Evolutionary conservation across 2,329 filamentous ascomycete species (phyloP), one percentile per base, ranked within the genome.

Genomic region (Hortaea werneckii): DNA sequence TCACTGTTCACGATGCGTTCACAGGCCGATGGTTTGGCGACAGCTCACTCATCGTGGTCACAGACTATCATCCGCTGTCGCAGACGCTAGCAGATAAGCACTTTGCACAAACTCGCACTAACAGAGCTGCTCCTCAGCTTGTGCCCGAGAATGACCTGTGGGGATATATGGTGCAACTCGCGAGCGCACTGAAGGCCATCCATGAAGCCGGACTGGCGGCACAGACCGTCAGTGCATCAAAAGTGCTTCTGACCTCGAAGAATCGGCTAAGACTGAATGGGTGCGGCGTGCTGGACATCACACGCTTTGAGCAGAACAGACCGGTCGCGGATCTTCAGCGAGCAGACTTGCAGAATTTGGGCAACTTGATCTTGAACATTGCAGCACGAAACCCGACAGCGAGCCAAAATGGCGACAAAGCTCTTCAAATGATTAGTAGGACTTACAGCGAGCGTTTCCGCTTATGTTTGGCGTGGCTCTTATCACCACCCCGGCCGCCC

Each of bases 21-120:
- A 98, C 92, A 0, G 94, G 87, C 9, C 76, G 88, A 50, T 86
- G 84, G 27, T 98, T 98, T 65, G 87, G 87, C 45, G 92, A 96
- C 64, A 94, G 87, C 66, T 96, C 92, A 3, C 76, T 98, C 45
- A 84, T 98, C 41, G 85, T 98, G 58, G 88, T 94, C 26, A 92
- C 87, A 50, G 87, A 94, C 63, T 98, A 95, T 60, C 86, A 92
- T 59, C 90, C 92, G 1, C 74, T 92, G 13, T 87, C 90, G 2
- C 94, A 92, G 65, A 95, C 90, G 0, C 75, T 98, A 26, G 79
- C 83, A 30, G 90, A 96, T 59, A 79, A 85, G 57, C 86, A 95
- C 58, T 80, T 88, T 56, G 60, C 67, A 41, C 39, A 49, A 46
- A 37, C 45, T 34, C 39, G 49, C 8, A 20, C 13, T 11, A 47